Conservation (phyloP, 2,329 filamentous ascomycete species). For the Pseudocercospora macadamiae region DNA sequence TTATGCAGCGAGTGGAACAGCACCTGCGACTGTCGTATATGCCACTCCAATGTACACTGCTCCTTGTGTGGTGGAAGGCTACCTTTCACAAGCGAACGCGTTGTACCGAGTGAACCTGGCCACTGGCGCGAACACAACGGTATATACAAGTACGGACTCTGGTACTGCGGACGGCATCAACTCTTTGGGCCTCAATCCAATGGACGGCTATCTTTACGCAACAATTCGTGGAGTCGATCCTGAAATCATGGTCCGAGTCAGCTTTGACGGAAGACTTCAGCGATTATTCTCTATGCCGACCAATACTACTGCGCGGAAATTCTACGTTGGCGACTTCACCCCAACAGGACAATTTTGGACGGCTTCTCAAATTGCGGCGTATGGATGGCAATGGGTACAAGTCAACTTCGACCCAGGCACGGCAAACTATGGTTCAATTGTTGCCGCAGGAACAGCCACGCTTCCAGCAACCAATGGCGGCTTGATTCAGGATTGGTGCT, state of each 20-base stretch:
- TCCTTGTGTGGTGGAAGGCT: constrained; percentile 12
- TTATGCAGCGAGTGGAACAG: constrained; percentile 17
- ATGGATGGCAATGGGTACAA: constrained; percentile 10
- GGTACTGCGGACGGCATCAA: constrained; percentile 10
- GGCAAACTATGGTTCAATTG: constrained; percentile 15
- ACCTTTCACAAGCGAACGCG: constrained; percentile 11
- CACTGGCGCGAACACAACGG: not conserved
- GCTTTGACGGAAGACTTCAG: constrained; percentile 13
- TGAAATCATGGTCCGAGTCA: constrained; percentile 10
- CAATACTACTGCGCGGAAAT: not conserved
- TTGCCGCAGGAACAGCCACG: not conserved
- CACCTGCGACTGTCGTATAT: constrained; percentile 18
- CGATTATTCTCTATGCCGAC: constrained; percentile 8
- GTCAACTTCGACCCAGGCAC: constrained; percentile 15
- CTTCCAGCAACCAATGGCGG: not conserved
- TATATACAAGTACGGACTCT: not conserved
- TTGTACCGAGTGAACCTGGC: constrained; percentile 10
- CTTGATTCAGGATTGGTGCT: constrained; percentile 19
- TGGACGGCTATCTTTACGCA: constrained; percentile 20
- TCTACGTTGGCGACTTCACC: constrained; percentile 17
- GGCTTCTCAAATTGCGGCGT: constrained; percentile 10
- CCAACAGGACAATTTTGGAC: constrained; percentile 16
- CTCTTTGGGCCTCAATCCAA: constrained; percentile 17
- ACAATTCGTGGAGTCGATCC: constrained; percentile 14
- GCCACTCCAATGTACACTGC: constrained; percentile 13